Percentiles rank a stretch among this genome's conserved stretches.
Evolutionary conservation across 768 basidiomycete genomes (phyloP).

Genomic region (Serendipita sp.): DNA sequence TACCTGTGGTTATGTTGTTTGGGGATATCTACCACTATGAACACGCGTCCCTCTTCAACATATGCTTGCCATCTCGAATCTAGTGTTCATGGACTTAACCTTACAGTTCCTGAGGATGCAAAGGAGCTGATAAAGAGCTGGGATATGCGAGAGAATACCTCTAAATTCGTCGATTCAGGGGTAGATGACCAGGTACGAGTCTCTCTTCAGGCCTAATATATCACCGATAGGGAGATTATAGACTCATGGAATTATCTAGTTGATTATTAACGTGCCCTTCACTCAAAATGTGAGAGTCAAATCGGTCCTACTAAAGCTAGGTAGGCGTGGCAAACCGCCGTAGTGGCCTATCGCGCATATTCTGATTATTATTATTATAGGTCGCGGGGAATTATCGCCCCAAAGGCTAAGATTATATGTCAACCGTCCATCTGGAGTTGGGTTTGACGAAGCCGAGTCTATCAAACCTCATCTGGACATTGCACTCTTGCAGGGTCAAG

Average conservation of each 20-base stretch:
- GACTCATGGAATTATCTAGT: slow-evolving; percentile 24
- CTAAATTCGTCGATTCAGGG: slow-evolving; percentile 52
- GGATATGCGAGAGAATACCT: slow-evolving; percentile 56
- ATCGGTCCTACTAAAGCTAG: slow-evolving; percentile 61
- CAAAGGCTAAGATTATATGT: slow-evolving; percentile 60
- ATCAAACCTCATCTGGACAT: slow-evolving; percentile 58
- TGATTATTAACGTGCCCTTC: slow-evolving; percentile 73
- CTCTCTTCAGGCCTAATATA: slow-evolving; percentile 7
- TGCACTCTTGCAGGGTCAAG: slow-evolving; percentile 52
- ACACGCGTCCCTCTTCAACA: not conserved
- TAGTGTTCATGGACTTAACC: slow-evolving; percentile 68
- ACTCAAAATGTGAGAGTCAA: slow-evolving; percentile 58
- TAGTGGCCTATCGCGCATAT: not conserved
- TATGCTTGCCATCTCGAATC: not conserved
- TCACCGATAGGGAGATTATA: not conserved
- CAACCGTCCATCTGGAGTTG: slow-evolving; percentile 58
- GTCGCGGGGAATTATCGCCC: slow-evolving; percentile 63
- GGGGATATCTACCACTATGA: not conserved
- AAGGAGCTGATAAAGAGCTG: slow-evolving; percentile 65
- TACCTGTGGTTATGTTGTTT: not conserved
- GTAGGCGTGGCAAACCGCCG: slow-evolving; percentile 22
- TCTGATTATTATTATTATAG: slow-evolving; percentile 20
- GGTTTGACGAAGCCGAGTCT: slow-evolving; percentile 56
- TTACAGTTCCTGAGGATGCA: slow-evolving; percentile 67
- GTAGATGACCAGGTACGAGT: slow-evolving; percentile 68